Base-by-base conservation (phyloP, 1,284 basidiomycete species). In the Ustilago trichophora region DNA sequence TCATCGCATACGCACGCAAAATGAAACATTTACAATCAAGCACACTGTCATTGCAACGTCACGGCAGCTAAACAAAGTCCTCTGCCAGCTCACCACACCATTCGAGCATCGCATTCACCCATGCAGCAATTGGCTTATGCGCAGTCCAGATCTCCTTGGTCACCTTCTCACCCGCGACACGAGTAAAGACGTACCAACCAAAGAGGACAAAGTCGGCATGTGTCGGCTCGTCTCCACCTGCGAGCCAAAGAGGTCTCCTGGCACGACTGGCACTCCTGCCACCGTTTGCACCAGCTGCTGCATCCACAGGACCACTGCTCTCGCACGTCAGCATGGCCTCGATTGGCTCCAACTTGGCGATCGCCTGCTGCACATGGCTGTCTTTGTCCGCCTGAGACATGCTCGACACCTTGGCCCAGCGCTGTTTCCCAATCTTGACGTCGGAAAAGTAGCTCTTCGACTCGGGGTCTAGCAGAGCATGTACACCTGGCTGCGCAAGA, bases 131-230 rank as follows among this genome's bases (percentile, higher is more conserved):
- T 6, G 57, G 44, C 16, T 57, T 52, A 37, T 69, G 62, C 11
- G 62, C 48, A 4, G 21, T 21, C 74, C 74, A 76, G 27, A 76
- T 67, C 48, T 72, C 65, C 19, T 38, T 56, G 0, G 60, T 44
- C n/a, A 45, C 24, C 37, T 34, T 49, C 12, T 50, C 35, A 3
- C 72, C 72, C 12, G 72, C 64, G 4, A 52, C 54, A 3, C 72
- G 38, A 3, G 57, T 52, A 34, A 69, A 72, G 13, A 64, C 68
- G 46, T 74, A 72, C 53, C 56, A 76, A 4, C 74, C 73, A 22
- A 67, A 74, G 24, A 76, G 54, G 31, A 60, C 54, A 51, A 71
- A 71, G 45, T 76, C 74, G 21, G 74, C 72, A 52, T 76, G 74
- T 18, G 64, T 74, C 12, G 74, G 74, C 12, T 69, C 27, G 9